A percentile compares a stretch with the other conserved stretches of the same genome.
phyloP scores from a whole-genome alignment of 495 filamentous ascomycete species.

The Lophiotrema nucula region DNA sequence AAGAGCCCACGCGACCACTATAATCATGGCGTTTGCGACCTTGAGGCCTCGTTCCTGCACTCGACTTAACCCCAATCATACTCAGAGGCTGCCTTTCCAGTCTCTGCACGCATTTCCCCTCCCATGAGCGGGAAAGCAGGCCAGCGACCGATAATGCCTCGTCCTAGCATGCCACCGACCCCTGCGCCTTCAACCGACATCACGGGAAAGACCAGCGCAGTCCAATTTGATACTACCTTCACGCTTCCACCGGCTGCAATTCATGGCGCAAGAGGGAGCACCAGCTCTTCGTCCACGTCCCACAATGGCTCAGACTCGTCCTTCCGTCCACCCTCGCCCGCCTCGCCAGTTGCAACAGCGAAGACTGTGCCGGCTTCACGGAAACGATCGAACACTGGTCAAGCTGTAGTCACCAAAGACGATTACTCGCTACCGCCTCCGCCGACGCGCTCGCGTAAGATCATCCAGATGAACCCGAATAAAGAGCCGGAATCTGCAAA shows the following conservation, averaged over 20 bases:
- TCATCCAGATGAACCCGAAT: constrained; percentile 93
- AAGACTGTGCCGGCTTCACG: constrained; percentile 50
- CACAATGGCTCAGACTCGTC: constrained; percentile 48
- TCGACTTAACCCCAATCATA: no score
- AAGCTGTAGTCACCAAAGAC: constrained; percentile 23
- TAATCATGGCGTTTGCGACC: constrained; percentile 10
- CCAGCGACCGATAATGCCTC: constrained; percentile 61
- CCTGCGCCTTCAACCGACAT: constrained; percentile 84
- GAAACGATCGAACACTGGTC: constrained; percentile 41
- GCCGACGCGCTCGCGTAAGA: constrained; percentile 87
- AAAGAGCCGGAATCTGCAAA: constrained; percentile 40
- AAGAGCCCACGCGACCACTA: constrained; percentile 15
- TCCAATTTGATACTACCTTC: constrained; percentile 62
- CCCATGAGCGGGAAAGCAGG: constrained; percentile 12
- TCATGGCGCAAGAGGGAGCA: constrained; percentile 39
- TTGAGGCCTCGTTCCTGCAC: constrained; percentile 1
- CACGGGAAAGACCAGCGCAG: constrained; percentile 59
- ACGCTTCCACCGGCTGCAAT: constrained; percentile 83
- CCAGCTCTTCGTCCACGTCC: constrained; percentile 46
- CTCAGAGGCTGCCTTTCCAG: constrained; percentile 5
- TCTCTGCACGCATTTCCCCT: background rate
- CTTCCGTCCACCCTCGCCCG: constrained; percentile 57
- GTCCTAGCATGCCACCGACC: constrained; percentile 69
- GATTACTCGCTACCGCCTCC: constrained; percentile 85
- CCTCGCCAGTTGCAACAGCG: constrained; percentile 59